These are phyloP conservation scores for Botrytis galanthina DNA, from an alignment of 2,329 filamentous ascomycete genomes.

Conservation along the genomic window DNA sequence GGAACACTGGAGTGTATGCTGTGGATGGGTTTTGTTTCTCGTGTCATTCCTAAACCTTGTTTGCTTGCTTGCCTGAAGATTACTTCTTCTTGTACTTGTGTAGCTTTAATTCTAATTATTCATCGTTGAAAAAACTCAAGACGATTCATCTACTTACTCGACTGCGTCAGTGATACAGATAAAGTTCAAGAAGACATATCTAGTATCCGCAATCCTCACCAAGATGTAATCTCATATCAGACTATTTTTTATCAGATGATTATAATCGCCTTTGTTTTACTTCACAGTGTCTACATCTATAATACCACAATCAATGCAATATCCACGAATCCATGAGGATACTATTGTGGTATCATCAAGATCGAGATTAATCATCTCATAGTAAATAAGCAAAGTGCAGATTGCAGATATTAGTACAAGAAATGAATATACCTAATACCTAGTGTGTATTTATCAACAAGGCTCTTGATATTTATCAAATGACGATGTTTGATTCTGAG, in stretches of 20 bases:
- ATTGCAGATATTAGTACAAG: too few species aligned
- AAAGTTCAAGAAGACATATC: neutral
- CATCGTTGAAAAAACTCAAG: neutral
- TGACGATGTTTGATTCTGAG: neutral
- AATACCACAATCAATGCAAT: neutral
- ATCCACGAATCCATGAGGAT: neutral
- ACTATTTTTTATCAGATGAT: too few species aligned
- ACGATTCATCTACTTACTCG: neutral
- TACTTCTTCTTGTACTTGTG: neutral
- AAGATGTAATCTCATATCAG: neutral
- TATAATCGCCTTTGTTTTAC: neutral
- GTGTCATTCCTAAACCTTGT: neutral
- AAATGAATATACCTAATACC: neutral
- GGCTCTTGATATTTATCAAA: neutral
- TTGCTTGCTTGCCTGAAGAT: neutral
- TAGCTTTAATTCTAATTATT: neutral
- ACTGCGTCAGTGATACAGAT: neutral
- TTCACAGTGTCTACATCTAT: accelerated
- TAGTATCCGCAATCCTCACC: neutral
- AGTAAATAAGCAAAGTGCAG: neutral
- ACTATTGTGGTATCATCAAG: neutral
- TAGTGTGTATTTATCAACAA: neutral
- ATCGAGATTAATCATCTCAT: neutral
- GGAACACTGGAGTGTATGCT: neutral
- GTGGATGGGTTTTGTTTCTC: neutral